These are phyloP conservation scores for Candida ulmi DNA, from an alignment of 805 yeast species.

Conservation along the genomic window DNA sequence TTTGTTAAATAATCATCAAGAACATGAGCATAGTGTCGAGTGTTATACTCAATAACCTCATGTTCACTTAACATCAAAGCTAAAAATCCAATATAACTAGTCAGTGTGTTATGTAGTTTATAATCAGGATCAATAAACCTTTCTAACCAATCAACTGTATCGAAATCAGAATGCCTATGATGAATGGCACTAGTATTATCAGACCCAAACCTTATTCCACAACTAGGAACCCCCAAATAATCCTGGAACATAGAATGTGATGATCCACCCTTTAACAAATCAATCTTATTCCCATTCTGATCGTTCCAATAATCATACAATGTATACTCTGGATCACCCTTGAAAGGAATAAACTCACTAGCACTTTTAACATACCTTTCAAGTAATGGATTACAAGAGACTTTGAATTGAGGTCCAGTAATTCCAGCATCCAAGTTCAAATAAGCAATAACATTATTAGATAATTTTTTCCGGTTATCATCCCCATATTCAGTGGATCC, in stretches of 20 bases:
- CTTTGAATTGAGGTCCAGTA: constrained; percentile 41
- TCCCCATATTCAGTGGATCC: constrained; percentile 82
- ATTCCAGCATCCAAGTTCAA: constrained; percentile 46
- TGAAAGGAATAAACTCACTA: constrained; percentile 40
- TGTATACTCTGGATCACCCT: constrained; percentile 29
- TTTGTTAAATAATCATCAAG: constrained; percentile 32
- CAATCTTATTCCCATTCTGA: constrained; percentile 31
- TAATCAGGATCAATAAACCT: constrained; percentile 47
- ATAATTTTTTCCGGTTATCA: constrained; percentile 39
- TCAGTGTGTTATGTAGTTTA: constrained; percentile 47
- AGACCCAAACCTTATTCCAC: constrained; percentile 39
- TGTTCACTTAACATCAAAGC: constrained; percentile 49
- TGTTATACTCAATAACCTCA: constrained; percentile 47
- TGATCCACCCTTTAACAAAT: constrained; percentile 42
- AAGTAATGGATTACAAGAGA: constrained; percentile 55
- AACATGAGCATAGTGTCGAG: constrained; percentile 40
- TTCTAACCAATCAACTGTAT: constrained; percentile 51
- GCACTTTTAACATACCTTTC: constrained; percentile 38
- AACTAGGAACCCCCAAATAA: constrained; percentile 62
- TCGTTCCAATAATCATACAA: constrained; percentile 44
- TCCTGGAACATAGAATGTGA: constrained; percentile 59
- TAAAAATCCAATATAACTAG: constrained; percentile 55
- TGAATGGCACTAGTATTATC: constrained; percentile 31
- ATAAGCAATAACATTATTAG: constrained; percentile 48
- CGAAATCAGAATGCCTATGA: constrained; percentile 54